These are phyloP conservation scores for Penicillium simplicissimum DNA, from an alignment of 495 filamentous ascomycete species.

Conservation along the genomic window DNA sequence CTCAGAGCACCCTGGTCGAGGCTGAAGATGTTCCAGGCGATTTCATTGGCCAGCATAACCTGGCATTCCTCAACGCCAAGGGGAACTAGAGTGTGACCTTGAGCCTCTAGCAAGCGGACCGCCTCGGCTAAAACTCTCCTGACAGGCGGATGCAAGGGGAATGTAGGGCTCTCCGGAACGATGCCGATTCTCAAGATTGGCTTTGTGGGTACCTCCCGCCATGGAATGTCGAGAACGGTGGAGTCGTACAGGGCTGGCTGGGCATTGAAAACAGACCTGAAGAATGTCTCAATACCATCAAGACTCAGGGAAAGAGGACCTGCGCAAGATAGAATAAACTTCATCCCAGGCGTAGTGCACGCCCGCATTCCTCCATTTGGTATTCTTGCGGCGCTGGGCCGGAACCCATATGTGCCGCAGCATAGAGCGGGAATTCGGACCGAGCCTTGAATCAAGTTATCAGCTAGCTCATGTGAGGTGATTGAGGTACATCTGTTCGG, in stretches of 20 bases:
- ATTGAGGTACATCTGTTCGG: not conserved
- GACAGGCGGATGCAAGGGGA: slow-evolving; percentile 50
- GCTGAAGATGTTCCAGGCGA: slow-evolving; percentile 22
- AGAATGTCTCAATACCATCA: slow-evolving; percentile 40
- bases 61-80: slow-evolving; percentile 18
- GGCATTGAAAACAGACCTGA: slow-evolving; percentile 30
- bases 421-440: slow-evolving; percentile 64
- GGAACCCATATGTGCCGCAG: slow-evolving; percentile 56
- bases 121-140: slow-evolving; percentile 47
- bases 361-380: slow-evolving; percentile 52
- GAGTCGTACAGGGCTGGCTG: slow-evolving; percentile 40
- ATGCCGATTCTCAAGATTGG: slow-evolving; percentile 28
- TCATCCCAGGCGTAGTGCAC: slow-evolving; percentile 51
- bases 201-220: slow-evolving; percentile 41
- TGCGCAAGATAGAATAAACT: slow-evolving; percentile 50
- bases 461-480: slow-evolving; percentile 23
- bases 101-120: slow-evolving; percentile 40
- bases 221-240: slow-evolving; percentile 37
- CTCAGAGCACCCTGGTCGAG: slow-evolving; percentile 19
- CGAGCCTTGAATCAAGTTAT: slow-evolving; percentile 32
- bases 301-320: slow-evolving; percentile 41
- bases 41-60: slow-evolving; percentile 16
- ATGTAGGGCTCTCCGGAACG: slow-evolving; percentile 25
- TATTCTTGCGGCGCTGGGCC: slow-evolving; percentile 44
- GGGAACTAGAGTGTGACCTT: slow-evolving; percentile 47